phyloP scores from a whole-genome alignment of 148 eudicot genomes.

The Salicornia ramosissima region DNA sequence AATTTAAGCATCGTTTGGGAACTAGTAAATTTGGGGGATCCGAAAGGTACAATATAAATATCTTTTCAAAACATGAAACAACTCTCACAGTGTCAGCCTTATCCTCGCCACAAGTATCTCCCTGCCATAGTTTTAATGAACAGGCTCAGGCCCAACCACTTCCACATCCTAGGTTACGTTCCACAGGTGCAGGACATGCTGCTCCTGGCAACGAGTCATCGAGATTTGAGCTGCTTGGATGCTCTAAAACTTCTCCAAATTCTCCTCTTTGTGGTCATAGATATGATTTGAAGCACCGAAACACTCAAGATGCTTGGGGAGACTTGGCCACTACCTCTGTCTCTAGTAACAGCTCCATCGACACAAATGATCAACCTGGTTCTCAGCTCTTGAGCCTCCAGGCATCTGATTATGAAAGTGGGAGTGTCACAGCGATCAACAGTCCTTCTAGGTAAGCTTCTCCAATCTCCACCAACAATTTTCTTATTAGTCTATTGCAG shows the following conservation, averaged over 20 bases:
- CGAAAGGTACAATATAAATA: slow-evolving; percentile 42
- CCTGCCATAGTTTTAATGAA: slow-evolving; percentile 82
- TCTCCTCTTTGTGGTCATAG: slow-evolving; percentile 51
- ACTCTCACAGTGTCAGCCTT: slow-evolving; percentile 48
- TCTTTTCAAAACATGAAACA: slow-evolving; percentile 43
- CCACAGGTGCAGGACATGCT: slow-evolving; percentile 38
- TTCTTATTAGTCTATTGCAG: not conserved
- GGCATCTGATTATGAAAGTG: slow-evolving; percentile 65
- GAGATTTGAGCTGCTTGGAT: slow-evolving; percentile 31
- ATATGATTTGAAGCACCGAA: slow-evolving; percentile 37
- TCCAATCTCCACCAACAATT: not conserved
- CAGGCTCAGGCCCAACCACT: slow-evolving; percentile 66
- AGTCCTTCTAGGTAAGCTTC: slow-evolving; percentile 70
- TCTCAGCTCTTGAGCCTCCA: slow-evolving; percentile 60
- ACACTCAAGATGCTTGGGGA: slow-evolving; percentile 35
- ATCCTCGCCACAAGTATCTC: slow-evolving; percentile 62
- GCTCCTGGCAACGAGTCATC: slow-evolving; percentile 48
- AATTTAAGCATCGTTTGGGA: slow-evolving; percentile 48
- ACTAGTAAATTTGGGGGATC: slow-evolving; percentile 42
- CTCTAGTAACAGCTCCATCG: slow-evolving; percentile 67
- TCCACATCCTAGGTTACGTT: slow-evolving; percentile 56
- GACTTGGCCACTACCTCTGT: slow-evolving; percentile 56
- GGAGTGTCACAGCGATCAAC: slow-evolving; percentile 50
- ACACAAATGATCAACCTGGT: slow-evolving; percentile 70
- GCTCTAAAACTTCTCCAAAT: slow-evolving; percentile 39